Conservation (phyloP, 2,329 filamentous ascomycete genomes). For the Penicillium griseofulvum region DNA sequence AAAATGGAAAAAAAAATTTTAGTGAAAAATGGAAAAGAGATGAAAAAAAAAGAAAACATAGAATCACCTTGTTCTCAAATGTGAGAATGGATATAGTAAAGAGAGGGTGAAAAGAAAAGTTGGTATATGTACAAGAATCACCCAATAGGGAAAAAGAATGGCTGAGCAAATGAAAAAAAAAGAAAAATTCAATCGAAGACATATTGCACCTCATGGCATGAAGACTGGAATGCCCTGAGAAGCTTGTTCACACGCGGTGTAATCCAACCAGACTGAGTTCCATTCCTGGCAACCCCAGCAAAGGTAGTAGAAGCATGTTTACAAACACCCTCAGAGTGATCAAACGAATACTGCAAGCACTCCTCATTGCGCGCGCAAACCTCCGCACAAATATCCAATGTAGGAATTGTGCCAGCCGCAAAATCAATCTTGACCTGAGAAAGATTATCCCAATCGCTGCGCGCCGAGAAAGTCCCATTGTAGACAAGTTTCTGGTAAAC, state of each 20-base stretch:
- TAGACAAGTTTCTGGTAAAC: conserved; percentile 27
- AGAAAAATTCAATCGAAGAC: conserved; percentile 16
- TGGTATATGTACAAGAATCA: conserved; percentile 15
- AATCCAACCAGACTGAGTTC: conserved; percentile 28
- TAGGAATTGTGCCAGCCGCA: conserved; percentile 13
- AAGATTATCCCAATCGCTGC: conserved; percentile 27
- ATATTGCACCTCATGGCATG: conserved; percentile 24
- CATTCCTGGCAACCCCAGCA: conserved; percentile 15
- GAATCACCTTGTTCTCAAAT: neutral
- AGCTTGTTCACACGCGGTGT: conserved; percentile 21
- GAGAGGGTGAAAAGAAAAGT: conserved; percentile 1
- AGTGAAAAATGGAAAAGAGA: no score
- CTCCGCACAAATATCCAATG: conserved; percentile 21
- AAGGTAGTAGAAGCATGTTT: conserved; percentile 22
- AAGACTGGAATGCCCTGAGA: conserved; percentile 23
- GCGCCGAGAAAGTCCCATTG: conserved; percentile 9
- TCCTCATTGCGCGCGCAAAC: conserved; percentile 22
- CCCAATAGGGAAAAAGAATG: neutral
- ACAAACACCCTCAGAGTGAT: conserved; percentile 16
- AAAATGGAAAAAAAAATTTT: no score
- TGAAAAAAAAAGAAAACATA: neutral
- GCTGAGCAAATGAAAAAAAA: neutral
- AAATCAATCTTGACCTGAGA: conserved; percentile 18
- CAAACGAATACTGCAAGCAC: conserved; percentile 29
- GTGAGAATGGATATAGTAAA: neutral